Base-by-base conservation (phyloP, 306 rosid species). In the Vachellia collinsii region DNA sequence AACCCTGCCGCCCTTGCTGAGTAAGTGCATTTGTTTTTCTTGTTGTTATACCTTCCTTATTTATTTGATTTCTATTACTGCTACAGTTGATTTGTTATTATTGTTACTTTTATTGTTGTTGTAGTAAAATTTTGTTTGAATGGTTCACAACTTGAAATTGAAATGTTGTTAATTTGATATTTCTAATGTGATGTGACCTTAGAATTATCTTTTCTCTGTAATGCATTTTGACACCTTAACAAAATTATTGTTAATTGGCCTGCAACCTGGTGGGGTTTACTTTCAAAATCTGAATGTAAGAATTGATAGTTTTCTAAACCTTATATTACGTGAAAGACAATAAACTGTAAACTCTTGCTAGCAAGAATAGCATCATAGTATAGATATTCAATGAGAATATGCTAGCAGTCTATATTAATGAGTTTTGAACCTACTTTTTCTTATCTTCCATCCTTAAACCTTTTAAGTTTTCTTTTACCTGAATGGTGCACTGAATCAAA, bases 1-100 rank as follows among this genome's bases (percentile, higher is more conserved):
- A 89, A 91, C 37, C 91, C 95, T 79, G 85, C 87, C 81, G 91
- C 93, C 38, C 90, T 91, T 81, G 90, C 95, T 1, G 88, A 81
- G 95, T 91, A 87, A 83, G 90, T 68, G 25, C 34, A 20, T 29
- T 38, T 72, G 48, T 43, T 43, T 14, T 16, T 50, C 69, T 73
- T 29, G 11, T 41, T 43, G 38, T 42, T 29, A 62, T 59, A 46
- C 48, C 43, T 61, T 7, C 41, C 6, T 67, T 58, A 12, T 41
- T 22, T 39, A 10, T 39, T 67, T 41, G 4, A 22, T 17, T 67
- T 20, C 65, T 59, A 3, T 23, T 62, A 29, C n/a, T 69, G 11
- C 39, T 47, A 0, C 47, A 34, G 1, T 67, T 39, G 72, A 17
- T 17, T 50, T 42, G 25, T 11, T 61, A 38, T 17, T 9, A 43